Base-by-base conservation (phyloP, 768 basidiomycete species). In the Boletellus ananas region DNA sequence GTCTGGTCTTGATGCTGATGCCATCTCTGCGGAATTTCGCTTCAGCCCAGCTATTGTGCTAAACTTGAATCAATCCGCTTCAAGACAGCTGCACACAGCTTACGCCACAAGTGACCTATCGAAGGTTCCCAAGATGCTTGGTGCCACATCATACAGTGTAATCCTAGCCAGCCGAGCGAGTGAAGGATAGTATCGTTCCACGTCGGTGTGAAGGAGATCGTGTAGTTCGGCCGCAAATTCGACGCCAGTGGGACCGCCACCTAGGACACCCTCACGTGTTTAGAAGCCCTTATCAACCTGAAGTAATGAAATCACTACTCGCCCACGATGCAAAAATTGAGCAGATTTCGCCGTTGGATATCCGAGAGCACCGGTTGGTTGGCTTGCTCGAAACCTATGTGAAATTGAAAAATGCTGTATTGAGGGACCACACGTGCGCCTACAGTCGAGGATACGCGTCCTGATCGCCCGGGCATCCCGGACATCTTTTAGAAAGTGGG, bases 281-380 rank as follows among this genome's bases (percentile, higher is more conserved):
- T 14, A 55, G 36, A 51, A 49, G 31, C 16, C 17, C 29, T 23
- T 47, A 16, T 36, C 48, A 43, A 45, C 23, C 6, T 12, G 39
- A 25, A 45, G 23, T n/a, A 31, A 50, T 17, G n/a, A 34, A 16
- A 55, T 43, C n/a, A 6, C 2, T 34, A 67, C 79, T 59, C 68
- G 70, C 92, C 93, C 41, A 93, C 90, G 42, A 94, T 81, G 52
- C 89, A 91, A 61, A 94, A 94, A 54, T 90, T 84, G 20, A 94
- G 78, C 12, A 94, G 69, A 52, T 84, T 83, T 47, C 83, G 73
- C 43, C 88, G 80, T 56, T 94, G 82, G 34, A 79, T 70, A 50
- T 91, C 90, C 1, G 86, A 80, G 13, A 90, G 70, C 2, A 77
- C 82, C 0, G 91, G 92, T 57, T 90, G 85, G 57, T 83, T 85